Percentiles rank a stretch among this genome's conserved stretches.
Evolutionary conservation across 1,284 basidiomycete species (phyloP).

Genomic region (Papiliotrema flavescens): DNA sequence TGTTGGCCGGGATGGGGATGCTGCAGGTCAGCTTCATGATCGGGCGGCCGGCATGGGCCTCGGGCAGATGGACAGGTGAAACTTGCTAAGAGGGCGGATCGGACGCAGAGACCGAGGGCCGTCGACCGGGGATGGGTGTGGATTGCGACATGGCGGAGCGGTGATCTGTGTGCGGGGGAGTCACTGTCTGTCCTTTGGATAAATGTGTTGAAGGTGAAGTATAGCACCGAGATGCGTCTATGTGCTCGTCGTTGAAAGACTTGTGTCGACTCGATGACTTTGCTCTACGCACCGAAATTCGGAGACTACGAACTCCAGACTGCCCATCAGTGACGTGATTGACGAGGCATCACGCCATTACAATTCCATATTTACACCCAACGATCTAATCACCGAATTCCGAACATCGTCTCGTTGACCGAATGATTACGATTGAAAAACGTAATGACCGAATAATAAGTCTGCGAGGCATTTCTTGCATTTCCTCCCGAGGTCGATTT

Average conservation of each 20-base stretch:
- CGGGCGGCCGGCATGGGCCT: not conserved
- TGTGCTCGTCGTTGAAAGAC: not conserved
- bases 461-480: not conserved
- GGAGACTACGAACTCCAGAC: not conserved
- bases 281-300: not conserved
- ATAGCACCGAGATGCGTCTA: not conserved
- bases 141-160: conserved; percentile 13
- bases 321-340: not conserved
- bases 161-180: not conserved
- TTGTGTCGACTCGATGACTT: not conserved
- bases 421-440: no score
- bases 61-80: not conserved
- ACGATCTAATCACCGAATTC: no score
- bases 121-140: conserved; percentile 16
- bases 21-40: conserved; percentile 16
- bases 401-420: no score
- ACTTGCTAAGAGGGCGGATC: conserved; percentile 39
- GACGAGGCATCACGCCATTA: no score
- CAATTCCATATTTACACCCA: no score
- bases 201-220: not conserved
- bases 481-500: not conserved
- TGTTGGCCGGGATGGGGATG: conserved; percentile 49
- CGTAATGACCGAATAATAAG: no score
- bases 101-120: conserved; percentile 40
- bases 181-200: not conserved